These are phyloP conservation scores for Hypoxylon lienhwacheense DNA, from an alignment of 495 filamentous ascomycete species.

Conservation along the genomic window DNA sequence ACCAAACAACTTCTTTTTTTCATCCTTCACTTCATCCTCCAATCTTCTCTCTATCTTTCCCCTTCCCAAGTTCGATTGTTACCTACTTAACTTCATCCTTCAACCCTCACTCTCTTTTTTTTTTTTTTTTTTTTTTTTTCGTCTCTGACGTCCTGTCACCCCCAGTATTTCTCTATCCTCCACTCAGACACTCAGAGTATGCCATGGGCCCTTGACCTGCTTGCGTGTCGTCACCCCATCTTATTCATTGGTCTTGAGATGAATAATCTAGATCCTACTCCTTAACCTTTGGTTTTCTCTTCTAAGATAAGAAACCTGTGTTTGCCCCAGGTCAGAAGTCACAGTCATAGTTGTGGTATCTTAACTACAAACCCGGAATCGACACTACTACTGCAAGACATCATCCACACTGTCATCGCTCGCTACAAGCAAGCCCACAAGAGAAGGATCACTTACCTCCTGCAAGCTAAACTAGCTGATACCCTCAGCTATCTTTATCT, in stretches of 20 bases:
- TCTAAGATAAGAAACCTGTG: background rate
- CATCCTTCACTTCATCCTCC: background rate
- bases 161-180: background rate
- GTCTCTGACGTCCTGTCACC: background rate
- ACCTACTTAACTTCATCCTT: background rate
- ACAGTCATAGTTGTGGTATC: background rate
- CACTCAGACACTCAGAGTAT: background rate
- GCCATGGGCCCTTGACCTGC: constrained; percentile 17
- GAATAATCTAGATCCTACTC: constrained; percentile 3
- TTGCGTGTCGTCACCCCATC: constrained; percentile 16
- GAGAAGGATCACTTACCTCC: constrained; percentile 1
- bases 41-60: background rate
- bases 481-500: background rate
- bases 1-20: background rate
- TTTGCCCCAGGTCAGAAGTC: background rate
- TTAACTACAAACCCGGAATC: background rate
- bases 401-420: too few relatives aligned
- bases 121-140: background rate
- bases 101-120: background rate
- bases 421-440: too few relatives aligned
- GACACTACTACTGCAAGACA: background rate
- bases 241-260: constrained; percentile 15
- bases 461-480: background rate
- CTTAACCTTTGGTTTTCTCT: constrained; percentile 2
- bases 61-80: background rate